Evolutionary conservation across 2,329 filamentous ascomycete genomes (phyloP).

Genomic region (Myriosclerotinia duriaeana): DNA sequence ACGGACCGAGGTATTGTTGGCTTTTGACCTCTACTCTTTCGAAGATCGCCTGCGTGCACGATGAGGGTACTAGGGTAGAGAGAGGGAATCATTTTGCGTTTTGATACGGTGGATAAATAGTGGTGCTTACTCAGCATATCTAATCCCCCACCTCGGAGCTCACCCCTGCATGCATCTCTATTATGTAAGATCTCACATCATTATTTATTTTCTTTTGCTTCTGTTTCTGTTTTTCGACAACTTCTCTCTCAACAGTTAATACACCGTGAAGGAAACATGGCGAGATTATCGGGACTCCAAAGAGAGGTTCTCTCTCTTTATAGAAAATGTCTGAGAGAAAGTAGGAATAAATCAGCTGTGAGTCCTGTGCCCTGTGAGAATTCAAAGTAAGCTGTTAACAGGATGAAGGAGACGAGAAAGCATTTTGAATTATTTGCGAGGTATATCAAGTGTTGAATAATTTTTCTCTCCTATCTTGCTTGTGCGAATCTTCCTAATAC

Average conservation of each 20-base stretch:
- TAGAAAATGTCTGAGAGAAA: constrained; percentile 78
- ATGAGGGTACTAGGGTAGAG: no score
- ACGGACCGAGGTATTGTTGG: no score
- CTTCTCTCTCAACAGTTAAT: not conserved
- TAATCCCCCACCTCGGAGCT: not conserved
- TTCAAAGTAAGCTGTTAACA: not conserved
- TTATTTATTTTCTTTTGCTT: no score
- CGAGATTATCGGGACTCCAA: constrained; percentile 80
- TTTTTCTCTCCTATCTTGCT: not conserved
- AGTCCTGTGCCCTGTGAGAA: constrained; percentile 32
- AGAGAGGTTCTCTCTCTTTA: constrained; percentile 85
- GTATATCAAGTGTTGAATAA: constrained; percentile 44
- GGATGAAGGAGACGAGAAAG: constrained; percentile 51
- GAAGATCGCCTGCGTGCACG: no score
- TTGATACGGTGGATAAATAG: no score
- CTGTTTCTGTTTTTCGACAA: no score
- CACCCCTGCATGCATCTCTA: not conserved
- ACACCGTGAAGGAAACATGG: not conserved
- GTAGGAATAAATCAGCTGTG: constrained; percentile 76
- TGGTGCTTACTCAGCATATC: not conserved
- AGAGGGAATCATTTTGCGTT: no score
- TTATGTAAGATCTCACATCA: no score
- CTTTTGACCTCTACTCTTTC: no score
- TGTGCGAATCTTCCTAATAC: not conserved
- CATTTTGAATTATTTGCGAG: constrained; percentile 66